These are phyloP conservation scores for Penicillium capsulatum DNA, from an alignment of 2,329 filamentous ascomycete genomes.

Conservation along the genomic window DNA sequence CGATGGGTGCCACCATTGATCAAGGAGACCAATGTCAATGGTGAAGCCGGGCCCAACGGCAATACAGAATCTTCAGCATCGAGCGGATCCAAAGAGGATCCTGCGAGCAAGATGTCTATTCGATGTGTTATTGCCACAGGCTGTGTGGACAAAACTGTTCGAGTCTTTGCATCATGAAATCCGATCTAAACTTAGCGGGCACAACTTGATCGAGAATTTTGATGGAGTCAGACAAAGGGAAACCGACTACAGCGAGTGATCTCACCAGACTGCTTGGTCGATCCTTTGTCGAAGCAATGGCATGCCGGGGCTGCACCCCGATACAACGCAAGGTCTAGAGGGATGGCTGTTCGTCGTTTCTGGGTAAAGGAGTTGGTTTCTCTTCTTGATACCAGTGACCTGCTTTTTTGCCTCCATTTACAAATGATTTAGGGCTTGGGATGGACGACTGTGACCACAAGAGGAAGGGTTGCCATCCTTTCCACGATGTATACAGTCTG, in stretches of 20 bases:
- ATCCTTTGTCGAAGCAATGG: conserved; percentile 5
- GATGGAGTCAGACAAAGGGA: not conserved
- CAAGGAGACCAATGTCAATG: conserved; percentile 17
- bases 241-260: not conserved
- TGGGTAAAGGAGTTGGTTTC: conserved; percentile 25
- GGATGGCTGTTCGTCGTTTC: conserved; percentile 17
- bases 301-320: conserved; percentile 4
- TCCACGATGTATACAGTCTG: conserved; percentile 15
- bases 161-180: conserved; percentile 41
- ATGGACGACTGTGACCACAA: conserved; percentile 6
- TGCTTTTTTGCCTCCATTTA: conserved; percentile 19
- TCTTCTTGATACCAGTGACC: conserved; percentile 26
- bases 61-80: conserved; percentile 16
- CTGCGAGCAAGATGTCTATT: conserved; percentile 51
- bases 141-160: conserved; percentile 63
- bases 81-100: conserved; percentile 28
- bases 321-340: conserved; percentile 6
- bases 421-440: conserved; percentile 13
- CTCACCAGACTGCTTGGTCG: not conserved
- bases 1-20: conserved; percentile 65
- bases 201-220: too few relatives aligned
- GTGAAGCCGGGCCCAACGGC: conserved; percentile 16
- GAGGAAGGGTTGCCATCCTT: conserved; percentile 4
- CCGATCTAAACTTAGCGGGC: not conserved
- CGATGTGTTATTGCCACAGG: conserved; percentile 83